Evolutionary conservation across 1,139 yeast genomes (phyloP), one percentile per base, ranked within the genome.

Genomic region (Arxiozyma telluris): DNA sequence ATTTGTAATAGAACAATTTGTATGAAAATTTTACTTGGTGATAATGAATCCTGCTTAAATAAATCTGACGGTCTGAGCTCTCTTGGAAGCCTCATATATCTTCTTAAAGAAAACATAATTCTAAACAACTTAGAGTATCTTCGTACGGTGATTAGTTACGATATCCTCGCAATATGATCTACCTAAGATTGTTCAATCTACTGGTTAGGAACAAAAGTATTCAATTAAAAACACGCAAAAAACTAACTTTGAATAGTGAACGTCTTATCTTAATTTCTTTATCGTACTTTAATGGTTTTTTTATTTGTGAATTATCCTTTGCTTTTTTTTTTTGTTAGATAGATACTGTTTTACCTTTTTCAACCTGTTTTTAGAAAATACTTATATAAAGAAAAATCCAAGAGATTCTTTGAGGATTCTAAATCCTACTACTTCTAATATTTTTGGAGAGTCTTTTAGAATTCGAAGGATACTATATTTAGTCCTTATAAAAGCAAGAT

Each of bases 1-100:
- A 81, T 65, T 64, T 86, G 94, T 22, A 86, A 68, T 8, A 84
- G 67, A 9, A 84, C 64, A 25, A 86, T 86, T 63, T 86, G 93
- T 41, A 78, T 58, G 34, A 73, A 60, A 27, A 78, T 71, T 52
- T 75, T 69, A 17, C 68, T 58, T 2, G 81, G 80, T 0, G 80
- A 71, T 7, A 73, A 60, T 3, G 74, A 68, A 53, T 70, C 73
- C 54, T 66, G 70, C 49, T 67, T 70, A 53, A 71, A 67, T 11
- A 70, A 58, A 51, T 66, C 69, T 9, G 70, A 61, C 3, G 66
- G 67, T 45, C 58, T 62, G 47, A 66, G 54, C 52, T 63, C 68
- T 50, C 58, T 65, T 12, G 70, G 66, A 39, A 64, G 51, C 22
- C 70, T 60, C 63, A 66, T 47, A 47, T 61, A 64, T 51, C 71